Evolutionary conservation across 306 rosid species (phyloP).

Genomic region (Rubus idaeus): DNA sequence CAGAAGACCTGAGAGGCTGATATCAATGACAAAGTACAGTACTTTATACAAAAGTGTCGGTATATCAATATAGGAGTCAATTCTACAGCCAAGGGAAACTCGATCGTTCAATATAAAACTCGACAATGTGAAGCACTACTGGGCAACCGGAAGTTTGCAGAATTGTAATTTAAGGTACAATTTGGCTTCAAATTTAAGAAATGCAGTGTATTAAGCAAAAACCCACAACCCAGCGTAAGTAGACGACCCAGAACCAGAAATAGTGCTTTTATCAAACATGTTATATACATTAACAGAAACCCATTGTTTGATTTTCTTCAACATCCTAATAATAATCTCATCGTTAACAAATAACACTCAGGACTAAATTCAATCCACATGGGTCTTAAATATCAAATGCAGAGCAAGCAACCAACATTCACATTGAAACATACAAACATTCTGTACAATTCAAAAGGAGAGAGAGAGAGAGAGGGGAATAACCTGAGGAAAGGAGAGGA

Average conservation of each 20-base stretch:
- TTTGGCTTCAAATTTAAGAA: not conserved
- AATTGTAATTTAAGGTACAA: not conserved
- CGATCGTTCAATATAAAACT: not conserved
- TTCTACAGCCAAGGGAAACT: slow-evolving; percentile 4
- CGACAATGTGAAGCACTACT: not conserved
- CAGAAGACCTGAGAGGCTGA: too few species aligned
- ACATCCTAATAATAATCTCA: not conserved
- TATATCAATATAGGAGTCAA: not conserved
- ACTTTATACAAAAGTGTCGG: not conserved
- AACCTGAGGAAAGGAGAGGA: not conserved
- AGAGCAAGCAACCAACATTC: slow-evolving; percentile 8
- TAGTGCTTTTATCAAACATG: not conserved
- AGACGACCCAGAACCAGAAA: slow-evolving; percentile 8
- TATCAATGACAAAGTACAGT: not conserved
- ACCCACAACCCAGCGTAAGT: not conserved
- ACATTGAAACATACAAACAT: not conserved
- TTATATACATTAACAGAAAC: slow-evolving; percentile 4
- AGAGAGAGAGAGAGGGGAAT: slow-evolving; percentile 18
- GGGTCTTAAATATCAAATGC: not conserved
- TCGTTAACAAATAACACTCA: not conserved
- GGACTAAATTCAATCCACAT: not conserved
- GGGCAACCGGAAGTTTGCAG: not conserved
- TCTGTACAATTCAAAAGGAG: not conserved
- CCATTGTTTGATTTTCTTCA: not conserved
- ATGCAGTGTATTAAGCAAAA: not conserved